phyloP scores from a whole-genome alignment of 768 basidiomycete species.

The Termitomyces heimii region DNA sequence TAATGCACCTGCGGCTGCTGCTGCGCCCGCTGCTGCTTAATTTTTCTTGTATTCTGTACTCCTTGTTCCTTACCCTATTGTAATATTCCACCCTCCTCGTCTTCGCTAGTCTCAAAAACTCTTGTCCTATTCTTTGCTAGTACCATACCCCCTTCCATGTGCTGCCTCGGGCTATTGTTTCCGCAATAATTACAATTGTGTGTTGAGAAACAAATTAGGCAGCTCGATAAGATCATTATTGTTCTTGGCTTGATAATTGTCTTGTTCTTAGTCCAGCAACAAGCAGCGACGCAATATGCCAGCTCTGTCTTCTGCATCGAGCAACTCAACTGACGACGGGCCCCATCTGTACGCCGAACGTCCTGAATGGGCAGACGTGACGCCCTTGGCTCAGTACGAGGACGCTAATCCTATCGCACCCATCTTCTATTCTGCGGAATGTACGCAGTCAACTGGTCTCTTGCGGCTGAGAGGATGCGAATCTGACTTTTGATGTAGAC shows the following conservation, averaged over 20 bases:
- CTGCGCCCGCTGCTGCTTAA: slow-evolving; percentile 19
- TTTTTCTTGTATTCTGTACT: slow-evolving; percentile 10
- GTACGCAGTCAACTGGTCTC: slow-evolving; percentile 39
- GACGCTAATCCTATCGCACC: slow-evolving; percentile 75
- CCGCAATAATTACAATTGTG: slow-evolving; percentile 3
- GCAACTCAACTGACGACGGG: slow-evolving; percentile 4
- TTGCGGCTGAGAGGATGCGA: background rate
- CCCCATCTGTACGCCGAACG: slow-evolving; percentile 49
- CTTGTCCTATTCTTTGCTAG: background rate
- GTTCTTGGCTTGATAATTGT: background rate
- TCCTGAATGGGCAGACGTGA: slow-evolving; percentile 76
- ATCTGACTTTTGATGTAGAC: slow-evolving; percentile 41
- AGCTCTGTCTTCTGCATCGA: slow-evolving; percentile 4
- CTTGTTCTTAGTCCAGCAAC: background rate
- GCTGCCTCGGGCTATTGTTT: background rate
- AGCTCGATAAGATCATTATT: slow-evolving; percentile 2
- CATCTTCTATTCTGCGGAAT: slow-evolving; percentile 87
- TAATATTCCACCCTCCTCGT: slow-evolving; percentile 9
- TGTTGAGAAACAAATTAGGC: background rate
- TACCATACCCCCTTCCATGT: slow-evolving; percentile 1
- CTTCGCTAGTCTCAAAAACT: slow-evolving; percentile 7
- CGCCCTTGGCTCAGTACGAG: slow-evolving; percentile 79
- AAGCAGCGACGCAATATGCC: slow-evolving; percentile 7
- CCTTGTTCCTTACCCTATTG: slow-evolving; percentile 9
- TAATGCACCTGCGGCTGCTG: slow-evolving; percentile 42